A percentile compares a stretch with the other conserved stretches of the same genome.
Conservation (phyloP, 129 eudicot species). For the Deinandra increscens region DNA sequence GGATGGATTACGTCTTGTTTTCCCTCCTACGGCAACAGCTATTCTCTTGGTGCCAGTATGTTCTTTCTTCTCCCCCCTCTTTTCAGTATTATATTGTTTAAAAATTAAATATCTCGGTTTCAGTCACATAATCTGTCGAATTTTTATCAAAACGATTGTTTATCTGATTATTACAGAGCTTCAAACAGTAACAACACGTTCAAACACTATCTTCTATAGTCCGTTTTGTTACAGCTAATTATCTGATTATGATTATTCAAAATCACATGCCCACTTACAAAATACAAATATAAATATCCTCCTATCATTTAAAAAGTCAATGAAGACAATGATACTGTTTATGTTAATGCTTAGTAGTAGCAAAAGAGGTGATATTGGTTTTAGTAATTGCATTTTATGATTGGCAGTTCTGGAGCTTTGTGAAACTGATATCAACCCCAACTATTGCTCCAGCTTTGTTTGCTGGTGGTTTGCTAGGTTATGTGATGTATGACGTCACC, state of each 20-base stretch:
- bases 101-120: not conserved
- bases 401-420: constrained; percentile 68
- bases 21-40: constrained; percentile 98
- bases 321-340: not conserved
- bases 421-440: constrained; percentile 52
- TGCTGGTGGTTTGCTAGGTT: constrained; percentile 81
- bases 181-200: not conserved
- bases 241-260: not conserved
- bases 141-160: not conserved
- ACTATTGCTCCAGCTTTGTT: constrained; percentile 66
- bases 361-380: not conserved
- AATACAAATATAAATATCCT: too few species aligned
- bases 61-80: constrained; percentile 8
- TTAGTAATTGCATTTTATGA: constrained; percentile 2
- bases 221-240: too few species aligned
- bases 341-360: not conserved
- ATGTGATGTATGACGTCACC: constrained; percentile 83
- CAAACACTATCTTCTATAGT: not conserved
- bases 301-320: not conserved
- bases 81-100: not conserved
- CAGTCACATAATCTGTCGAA: not conserved
- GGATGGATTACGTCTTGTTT: constrained; percentile 96
- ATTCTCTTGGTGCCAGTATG: constrained; percentile 75
- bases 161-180: not conserved
- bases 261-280: too few species aligned